These are phyloP conservation scores for Ogataea angusta DNA, from an alignment of 805 yeast species.

Conservation along the genomic window DNA sequence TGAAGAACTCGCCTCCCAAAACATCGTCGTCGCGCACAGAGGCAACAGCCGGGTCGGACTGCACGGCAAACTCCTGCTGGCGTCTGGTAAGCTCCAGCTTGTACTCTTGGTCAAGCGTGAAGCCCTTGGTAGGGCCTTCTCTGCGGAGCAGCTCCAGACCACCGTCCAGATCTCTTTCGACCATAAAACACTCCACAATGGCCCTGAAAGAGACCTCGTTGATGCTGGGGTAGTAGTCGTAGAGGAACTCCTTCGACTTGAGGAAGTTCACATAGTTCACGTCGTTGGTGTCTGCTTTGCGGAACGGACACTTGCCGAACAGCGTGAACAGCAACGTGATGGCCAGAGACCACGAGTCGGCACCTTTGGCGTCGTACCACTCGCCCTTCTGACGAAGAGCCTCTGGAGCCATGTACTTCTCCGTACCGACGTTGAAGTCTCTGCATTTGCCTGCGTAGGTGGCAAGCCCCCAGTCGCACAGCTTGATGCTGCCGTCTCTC, in stretches of 20 bases:
- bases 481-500: slow-evolving; percentile 49
- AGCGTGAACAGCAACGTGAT: slow-evolving; percentile 47
- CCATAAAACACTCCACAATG: slow-evolving; percentile 39
- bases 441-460: slow-evolving; percentile 33
- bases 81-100: slow-evolving; percentile 24
- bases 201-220: slow-evolving; percentile 40
- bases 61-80: slow-evolving; percentile 2
- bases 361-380: slow-evolving; percentile 40
- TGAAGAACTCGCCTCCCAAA: slow-evolving; percentile 31
- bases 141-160: slow-evolving; percentile 31
- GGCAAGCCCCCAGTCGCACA: slow-evolving; percentile 76
- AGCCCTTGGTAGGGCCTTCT: slow-evolving; percentile 35
- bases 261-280: slow-evolving; percentile 43
- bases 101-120: slow-evolving; percentile 46
- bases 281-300: slow-evolving; percentile 38
- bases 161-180: slow-evolving; percentile 38
- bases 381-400: slow-evolving; percentile 22
- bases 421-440: slow-evolving; percentile 51
- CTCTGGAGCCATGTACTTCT: slow-evolving; percentile 60
- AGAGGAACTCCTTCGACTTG: slow-evolving; percentile 39
- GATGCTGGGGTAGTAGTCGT: slow-evolving; percentile 48
- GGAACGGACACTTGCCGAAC: slow-evolving; percentile 53
- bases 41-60: slow-evolving; percentile 7
- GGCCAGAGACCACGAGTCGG: slow-evolving; percentile 58
- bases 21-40: slow-evolving; percentile 9